Evolutionary conservation across 2,329 filamentous ascomycete genomes (phyloP).

Genomic region (Eutypella sp.): DNA sequence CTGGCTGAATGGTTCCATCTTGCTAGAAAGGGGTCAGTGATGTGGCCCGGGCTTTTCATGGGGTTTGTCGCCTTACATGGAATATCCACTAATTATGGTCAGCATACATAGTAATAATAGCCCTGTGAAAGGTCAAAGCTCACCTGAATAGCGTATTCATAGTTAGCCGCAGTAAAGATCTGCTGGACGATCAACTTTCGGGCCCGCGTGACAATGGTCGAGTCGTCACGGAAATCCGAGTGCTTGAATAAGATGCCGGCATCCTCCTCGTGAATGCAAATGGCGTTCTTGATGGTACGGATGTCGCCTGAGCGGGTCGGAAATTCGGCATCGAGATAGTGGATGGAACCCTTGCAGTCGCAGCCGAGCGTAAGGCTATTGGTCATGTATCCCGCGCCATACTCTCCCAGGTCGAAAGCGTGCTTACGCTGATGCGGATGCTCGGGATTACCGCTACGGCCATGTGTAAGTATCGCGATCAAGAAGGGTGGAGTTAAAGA

Average conservation of each 20-base stretch:
- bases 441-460: slow-evolving; percentile 61
- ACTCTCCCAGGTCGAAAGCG: slow-evolving; percentile 76
- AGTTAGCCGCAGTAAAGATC: slow-evolving; percentile 93
- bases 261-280: slow-evolving; percentile 95
- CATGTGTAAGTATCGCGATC: slow-evolving; percentile 6
- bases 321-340: slow-evolving; percentile 86
- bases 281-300: slow-evolving; percentile 83
- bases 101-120: slow-evolving; percentile 3
- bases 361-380: slow-evolving; percentile 73
- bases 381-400: slow-evolving; percentile 79
- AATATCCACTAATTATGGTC: slow-evolving; percentile 76
- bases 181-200: slow-evolving; percentile 85
- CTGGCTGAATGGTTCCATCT: slow-evolving; percentile 86
- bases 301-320: slow-evolving; percentile 72
- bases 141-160: slow-evolving; percentile 67
- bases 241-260: slow-evolving; percentile 91
- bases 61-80: slow-evolving; percentile 40
- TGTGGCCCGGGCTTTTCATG: not conserved
- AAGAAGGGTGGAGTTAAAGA: not conserved
- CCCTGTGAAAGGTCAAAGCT: slow-evolving; percentile 7
- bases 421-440: slow-evolving; percentile 77
- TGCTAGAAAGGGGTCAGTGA: slow-evolving; percentile 41
- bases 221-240: slow-evolving; percentile 88
- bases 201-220: slow-evolving; percentile 77
- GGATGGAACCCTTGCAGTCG: slow-evolving; percentile 85